Evolutionary conservation across 805 yeast genomes (phyloP).

Genomic region (Metschnikowia lunata): DNA sequence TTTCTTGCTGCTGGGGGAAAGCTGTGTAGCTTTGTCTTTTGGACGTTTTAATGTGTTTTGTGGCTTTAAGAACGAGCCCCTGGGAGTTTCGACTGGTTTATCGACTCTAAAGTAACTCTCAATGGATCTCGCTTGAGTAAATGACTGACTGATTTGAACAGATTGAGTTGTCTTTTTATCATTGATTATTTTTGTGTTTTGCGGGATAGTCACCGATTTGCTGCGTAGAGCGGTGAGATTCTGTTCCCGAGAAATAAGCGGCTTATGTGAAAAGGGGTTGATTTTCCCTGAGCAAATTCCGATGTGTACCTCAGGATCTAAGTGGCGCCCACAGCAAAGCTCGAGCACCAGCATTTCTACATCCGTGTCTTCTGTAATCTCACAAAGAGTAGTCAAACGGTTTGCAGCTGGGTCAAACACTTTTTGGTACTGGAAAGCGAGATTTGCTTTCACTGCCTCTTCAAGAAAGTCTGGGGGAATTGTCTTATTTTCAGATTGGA

Average conservation of each 20-base stretch:
- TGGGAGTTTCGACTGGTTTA: neutral
- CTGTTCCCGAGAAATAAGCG: conserved; percentile 46
- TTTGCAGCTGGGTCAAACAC: conserved; percentile 66
- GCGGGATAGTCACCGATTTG: conserved; percentile 3
- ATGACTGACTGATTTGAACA: conserved; percentile 8
- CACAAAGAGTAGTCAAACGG: conserved; percentile 54
- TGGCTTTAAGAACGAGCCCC: neutral
- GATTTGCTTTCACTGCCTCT: conserved; percentile 62
- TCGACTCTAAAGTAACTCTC: conserved; percentile 13
- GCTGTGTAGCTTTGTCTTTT: conserved; percentile 3
- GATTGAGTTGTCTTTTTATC: neutral
- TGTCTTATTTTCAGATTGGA: conserved; percentile 57
- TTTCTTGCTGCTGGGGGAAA: conserved; percentile 19
- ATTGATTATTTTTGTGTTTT: neutral
- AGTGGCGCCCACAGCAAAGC: conserved; percentile 44
- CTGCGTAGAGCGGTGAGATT: conserved; percentile 19
- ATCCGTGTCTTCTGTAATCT: conserved; percentile 43
- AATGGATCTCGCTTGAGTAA: conserved; percentile 8
- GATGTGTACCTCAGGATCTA: conserved; percentile 45
- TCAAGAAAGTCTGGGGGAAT: conserved; percentile 55
- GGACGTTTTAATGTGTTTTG: conserved; percentile 6
- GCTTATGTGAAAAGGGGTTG: conserved; percentile 57
- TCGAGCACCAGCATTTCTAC: conserved; percentile 40
- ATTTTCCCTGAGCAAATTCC: conserved; percentile 61
- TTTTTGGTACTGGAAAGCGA: conserved; percentile 80